These are phyloP conservation scores for Cephalotrichum gorgonifer DNA, from an alignment of 2,329 filamentous ascomycete species.

Conservation along the genomic window DNA sequence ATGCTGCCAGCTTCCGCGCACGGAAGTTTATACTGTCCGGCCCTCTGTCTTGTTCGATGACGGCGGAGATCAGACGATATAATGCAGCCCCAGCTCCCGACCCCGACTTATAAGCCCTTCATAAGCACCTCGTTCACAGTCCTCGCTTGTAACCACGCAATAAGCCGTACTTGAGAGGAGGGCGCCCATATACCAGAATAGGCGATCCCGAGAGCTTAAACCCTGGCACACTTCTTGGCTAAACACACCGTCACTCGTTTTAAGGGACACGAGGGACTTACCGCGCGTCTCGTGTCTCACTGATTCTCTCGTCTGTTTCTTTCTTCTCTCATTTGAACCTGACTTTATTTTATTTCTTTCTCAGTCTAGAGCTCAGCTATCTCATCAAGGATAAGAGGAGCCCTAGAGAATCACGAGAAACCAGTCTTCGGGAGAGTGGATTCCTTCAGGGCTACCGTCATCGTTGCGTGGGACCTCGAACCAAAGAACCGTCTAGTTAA, in stretches of 20 bases:
- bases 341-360: neutral
- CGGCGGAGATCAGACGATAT: conserved; percentile 8
- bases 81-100: conserved; percentile 14
- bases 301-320: neutral
- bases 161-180: conserved; percentile 1
- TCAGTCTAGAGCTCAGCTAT: too few relatives aligned
- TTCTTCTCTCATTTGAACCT: neutral
- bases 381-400: too few relatives aligned
- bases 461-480: neutral
- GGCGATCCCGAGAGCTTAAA: conserved; percentile 17
- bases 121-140: conserved; percentile 9
- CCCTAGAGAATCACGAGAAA: neutral
- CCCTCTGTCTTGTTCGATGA: neutral
- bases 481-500: neutral
- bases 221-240: neutral
- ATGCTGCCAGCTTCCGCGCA: conserved; percentile 6
- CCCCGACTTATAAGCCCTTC: conserved; percentile 17
- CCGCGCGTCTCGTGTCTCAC: neutral
- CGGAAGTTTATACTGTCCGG: conserved; percentile 1
- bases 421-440: neutral
- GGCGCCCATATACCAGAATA: conserved; percentile 18
- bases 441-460: neutral
- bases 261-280: neutral
- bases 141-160: neutral
- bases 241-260: neutral